These are phyloP conservation scores for Ascochyta rabiei DNA, from an alignment of 2,329 filamentous ascomycete genomes.

Conservation along the genomic window DNA sequence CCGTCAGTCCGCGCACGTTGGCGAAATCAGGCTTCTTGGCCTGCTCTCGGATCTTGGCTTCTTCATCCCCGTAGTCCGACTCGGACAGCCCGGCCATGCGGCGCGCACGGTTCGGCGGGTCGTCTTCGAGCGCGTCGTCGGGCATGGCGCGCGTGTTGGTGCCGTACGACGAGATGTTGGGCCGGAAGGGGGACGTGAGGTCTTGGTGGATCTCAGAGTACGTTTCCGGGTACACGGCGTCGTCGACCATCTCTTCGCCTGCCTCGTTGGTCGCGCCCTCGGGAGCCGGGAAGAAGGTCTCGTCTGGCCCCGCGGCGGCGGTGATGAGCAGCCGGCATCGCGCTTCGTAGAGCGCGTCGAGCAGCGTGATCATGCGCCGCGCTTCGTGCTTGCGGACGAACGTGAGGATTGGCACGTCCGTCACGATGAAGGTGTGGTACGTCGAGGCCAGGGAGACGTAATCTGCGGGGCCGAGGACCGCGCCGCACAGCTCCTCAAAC, in stretches of 20 bases:
- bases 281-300: conserved; percentile 72
- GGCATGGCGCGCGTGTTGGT: conserved; percentile 44
- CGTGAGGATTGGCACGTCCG: conserved; percentile 70
- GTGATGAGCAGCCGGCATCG: conserved; percentile 75
- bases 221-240: conserved; percentile 69
- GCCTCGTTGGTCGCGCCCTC: conserved; percentile 5
- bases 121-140: conserved; percentile 57
- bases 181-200: conserved; percentile 75
- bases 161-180: conserved; percentile 73
- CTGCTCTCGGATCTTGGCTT: neutral
- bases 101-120: conserved; percentile 53
- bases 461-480: conserved; percentile 74
- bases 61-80: conserved; percentile 8
- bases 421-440: conserved; percentile 78
- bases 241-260: conserved; percentile 38
- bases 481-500: conserved; percentile 70
- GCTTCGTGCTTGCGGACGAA: conserved; percentile 79
- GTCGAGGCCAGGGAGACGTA: conserved; percentile 82
- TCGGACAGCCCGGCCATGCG: conserved; percentile 10
- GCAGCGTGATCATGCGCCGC: conserved; percentile 76
- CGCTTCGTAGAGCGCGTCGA: conserved; percentile 80
- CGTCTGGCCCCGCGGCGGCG: conserved; percentile 71
- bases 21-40: conserved; percentile 63
- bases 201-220: conserved; percentile 80
- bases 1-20: conserved; percentile 71